phyloP scores from a whole-genome alignment of 306 rosid species.

The Parietaria judaica region DNA sequence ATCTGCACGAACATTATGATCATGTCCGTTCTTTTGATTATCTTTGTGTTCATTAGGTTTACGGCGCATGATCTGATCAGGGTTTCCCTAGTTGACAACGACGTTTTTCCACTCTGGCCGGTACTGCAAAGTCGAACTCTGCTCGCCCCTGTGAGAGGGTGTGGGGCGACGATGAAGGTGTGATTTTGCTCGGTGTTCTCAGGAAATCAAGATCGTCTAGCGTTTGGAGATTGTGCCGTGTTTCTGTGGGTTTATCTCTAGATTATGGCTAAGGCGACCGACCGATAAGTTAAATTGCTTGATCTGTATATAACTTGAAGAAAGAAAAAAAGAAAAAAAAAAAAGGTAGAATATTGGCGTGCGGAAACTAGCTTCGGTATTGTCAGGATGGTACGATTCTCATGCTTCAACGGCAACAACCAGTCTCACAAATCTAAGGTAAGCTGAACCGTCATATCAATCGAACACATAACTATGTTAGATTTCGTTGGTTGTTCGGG shows the following conservation, averaged over 20 bases:
- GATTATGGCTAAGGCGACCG: conserved; percentile 85
- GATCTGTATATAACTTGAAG: not conserved
- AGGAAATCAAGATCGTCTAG: conserved; percentile 66
- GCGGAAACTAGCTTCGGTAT: conserved; percentile 35
- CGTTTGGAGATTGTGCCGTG: conserved; percentile 95
- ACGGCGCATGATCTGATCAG: conserved; percentile 36
- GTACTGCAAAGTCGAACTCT: conserved; percentile 37
- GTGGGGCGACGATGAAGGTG: conserved; percentile 78
- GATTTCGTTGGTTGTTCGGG: conserved; percentile 13
- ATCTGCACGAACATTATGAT: conserved; percentile 5
- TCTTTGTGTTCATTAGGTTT: conserved; percentile 39
- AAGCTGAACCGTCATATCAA: conserved; percentile 20
- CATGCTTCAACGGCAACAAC: conserved; percentile 57
- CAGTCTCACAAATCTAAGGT: conserved; percentile 65
- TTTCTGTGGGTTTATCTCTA: conserved; percentile 72
- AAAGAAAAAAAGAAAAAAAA: conserved; percentile 3
- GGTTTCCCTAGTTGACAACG: conserved; percentile 39
- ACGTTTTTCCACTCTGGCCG: conserved; percentile 96
- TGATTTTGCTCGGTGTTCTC: conserved; percentile 46
- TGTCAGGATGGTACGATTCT: conserved; percentile 58
- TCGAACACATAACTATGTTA: conserved; percentile 7
- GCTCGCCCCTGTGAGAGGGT: conserved; percentile 97
- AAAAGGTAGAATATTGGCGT: conserved; percentile 17
- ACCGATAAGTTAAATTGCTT: conserved; percentile 16
- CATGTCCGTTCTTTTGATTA: not conserved